These are phyloP conservation scores for Fistulifera pelliculosa DNA, from an alignment of 108 stramenopile species.

Conservation along the genomic window DNA sequence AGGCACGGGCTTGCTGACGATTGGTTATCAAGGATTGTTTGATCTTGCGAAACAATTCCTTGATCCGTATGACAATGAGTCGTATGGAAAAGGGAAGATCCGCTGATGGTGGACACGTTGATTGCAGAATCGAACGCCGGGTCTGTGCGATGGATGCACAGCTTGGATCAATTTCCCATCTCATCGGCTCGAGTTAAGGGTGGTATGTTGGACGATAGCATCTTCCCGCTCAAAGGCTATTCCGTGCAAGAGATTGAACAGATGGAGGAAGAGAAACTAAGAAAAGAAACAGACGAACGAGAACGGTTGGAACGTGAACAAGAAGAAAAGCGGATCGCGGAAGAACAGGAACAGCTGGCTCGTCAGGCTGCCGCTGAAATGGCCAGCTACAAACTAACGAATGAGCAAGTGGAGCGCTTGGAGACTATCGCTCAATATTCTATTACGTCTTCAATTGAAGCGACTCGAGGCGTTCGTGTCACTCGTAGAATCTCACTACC, in stretches of 20 bases:
- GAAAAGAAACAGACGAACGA: constrained; percentile 41
- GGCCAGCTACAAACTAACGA: not conserved
- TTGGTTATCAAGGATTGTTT: constrained; percentile 84
- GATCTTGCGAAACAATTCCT: constrained; percentile 89
- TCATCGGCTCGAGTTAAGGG: constrained; percentile 43
- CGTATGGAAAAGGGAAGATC: constrained; percentile 84
- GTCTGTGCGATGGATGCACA: constrained; percentile 63
- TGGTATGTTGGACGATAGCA: constrained; percentile 56
- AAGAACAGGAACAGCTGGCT: constrained; percentile 23
- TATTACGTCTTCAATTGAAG: too few species aligned
- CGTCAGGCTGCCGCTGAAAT: constrained; percentile 8
- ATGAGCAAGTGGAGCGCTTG: too few species aligned
- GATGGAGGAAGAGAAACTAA: constrained; percentile 44
- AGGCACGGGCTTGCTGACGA: constrained; percentile 70
- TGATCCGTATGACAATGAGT: constrained; percentile 85
- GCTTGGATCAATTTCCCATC: constrained; percentile 65
- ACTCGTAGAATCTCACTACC: too few species aligned
- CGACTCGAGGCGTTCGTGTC: too few species aligned
- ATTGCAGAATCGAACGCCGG: constrained; percentile 87
- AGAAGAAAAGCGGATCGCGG: constrained; percentile 24
- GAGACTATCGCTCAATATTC: too few species aligned
- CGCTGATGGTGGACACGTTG: constrained; percentile 62
- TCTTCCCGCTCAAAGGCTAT: constrained; percentile 65
- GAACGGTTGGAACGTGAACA: constrained; percentile 36
- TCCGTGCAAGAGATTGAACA: constrained; percentile 53